Evolutionary conservation across 805 yeast species (phyloP).

Genomic region (Metschnikowia kofuensis): DNA sequence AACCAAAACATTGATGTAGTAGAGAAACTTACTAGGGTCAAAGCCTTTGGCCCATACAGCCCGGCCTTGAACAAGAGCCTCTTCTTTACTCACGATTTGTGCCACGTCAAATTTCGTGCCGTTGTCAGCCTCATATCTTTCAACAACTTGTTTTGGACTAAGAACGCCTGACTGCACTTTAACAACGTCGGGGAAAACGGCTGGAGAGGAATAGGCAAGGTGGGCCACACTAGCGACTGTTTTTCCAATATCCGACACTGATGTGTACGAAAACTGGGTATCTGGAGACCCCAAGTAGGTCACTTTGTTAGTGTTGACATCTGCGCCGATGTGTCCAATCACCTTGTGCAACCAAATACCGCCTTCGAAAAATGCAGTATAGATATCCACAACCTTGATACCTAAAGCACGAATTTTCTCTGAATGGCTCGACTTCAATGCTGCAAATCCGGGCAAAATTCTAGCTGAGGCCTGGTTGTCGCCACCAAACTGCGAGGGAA

Average conservation of each 20-base stretch:
- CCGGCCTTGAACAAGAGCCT: constrained; percentile 29
- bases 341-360: constrained; percentile 19
- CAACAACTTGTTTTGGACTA: constrained; percentile 35
- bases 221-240: constrained; percentile 40
- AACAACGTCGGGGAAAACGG: constrained; percentile 41
- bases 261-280: constrained; percentile 15
- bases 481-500: constrained; percentile 34
- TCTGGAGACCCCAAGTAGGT: constrained; percentile 42
- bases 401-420: constrained; percentile 41
- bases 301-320: constrained; percentile 29
- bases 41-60: constrained; percentile 28
- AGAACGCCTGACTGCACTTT: constrained; percentile 41
- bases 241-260: constrained; percentile 42
- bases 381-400: constrained; percentile 46
- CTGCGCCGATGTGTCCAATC: constrained; percentile 35
- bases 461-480: constrained; percentile 32
- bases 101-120: constrained; percentile 15
- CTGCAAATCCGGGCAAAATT: constrained; percentile 34
- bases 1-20: constrained; percentile 29
- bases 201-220: constrained; percentile 20
- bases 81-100: constrained; percentile 21
- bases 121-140: background rate
- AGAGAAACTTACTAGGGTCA: constrained; percentile 30
- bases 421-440: constrained; percentile 34
- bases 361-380: constrained; percentile 36